A percentile compares a stretch with the other conserved stretches of the same genome.
phyloP scores from a whole-genome alignment of 192 early-diverging fungal species.

The Entomortierella chlamydospora region DNA sequence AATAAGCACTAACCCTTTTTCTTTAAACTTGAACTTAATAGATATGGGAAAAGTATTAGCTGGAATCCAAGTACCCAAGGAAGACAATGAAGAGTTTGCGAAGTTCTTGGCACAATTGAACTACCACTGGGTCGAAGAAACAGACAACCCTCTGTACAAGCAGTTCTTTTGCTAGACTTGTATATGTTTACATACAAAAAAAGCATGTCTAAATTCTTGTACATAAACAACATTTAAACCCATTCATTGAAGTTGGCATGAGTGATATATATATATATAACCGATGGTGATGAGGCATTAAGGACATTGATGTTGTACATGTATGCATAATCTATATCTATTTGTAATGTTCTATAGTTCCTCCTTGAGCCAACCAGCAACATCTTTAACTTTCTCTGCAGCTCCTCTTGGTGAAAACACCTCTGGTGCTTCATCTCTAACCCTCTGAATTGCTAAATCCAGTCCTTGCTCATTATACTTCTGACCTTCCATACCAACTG shows the following conservation, averaged over 20 bases:
- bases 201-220: too few relatives aligned
- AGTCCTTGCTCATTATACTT: constrained; percentile 28
- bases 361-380: constrained; percentile 47
- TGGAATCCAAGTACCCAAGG: constrained; percentile 90
- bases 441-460: constrained; percentile 32
- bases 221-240: too few relatives aligned
- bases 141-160: constrained; percentile 88
- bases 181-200: too few relatives aligned
- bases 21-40: constrained; percentile 16
- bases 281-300: too few relatives aligned
- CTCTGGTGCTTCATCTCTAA: constrained; percentile 45
- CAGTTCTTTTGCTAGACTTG: constrained; percentile 79
- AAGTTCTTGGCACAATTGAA: constrained; percentile 82
- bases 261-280: not conserved
- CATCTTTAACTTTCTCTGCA: constrained; percentile 26
- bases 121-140: constrained; percentile 94
- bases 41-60: constrained; percentile 95
- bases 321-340: too few relatives aligned
- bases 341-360: constrained; percentile 37
- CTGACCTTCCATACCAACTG: constrained; percentile 50
- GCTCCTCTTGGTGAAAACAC: constrained; percentile 20
- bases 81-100: constrained; percentile 72
- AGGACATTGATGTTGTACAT: too few relatives aligned
- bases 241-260: not conserved
- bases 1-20: too few relatives aligned